Conservation (phyloP, 2,329 filamentous ascomycete genomes). For the Talaromyces sp. region DNA sequence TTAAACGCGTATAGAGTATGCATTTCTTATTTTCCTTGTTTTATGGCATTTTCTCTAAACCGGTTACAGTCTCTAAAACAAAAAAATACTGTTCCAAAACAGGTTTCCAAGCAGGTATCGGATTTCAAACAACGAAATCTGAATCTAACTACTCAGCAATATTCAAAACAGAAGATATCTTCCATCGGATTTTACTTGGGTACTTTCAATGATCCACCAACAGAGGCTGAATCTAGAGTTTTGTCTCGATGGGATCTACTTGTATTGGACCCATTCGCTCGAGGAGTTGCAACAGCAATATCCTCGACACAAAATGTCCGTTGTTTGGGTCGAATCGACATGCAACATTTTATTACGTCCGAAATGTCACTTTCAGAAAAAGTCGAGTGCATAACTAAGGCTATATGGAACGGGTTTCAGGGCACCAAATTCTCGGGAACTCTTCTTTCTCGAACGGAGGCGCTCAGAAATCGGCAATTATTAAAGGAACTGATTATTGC, state of each 20-base stretch:
- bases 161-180: conserved; percentile 19
- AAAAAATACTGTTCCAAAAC: conserved; percentile 19
- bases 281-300: conserved; percentile 31
- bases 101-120: conserved; percentile 18
- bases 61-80: conserved; percentile 18
- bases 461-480: conserved; percentile 22
- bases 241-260: conserved; percentile 41
- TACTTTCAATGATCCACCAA: conserved; percentile 27
- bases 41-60: background rate
- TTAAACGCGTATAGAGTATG: conserved; percentile 25
- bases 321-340: conserved; percentile 29
- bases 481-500: conserved; percentile 27
- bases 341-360: conserved; percentile 17
- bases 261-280: conserved; percentile 38
- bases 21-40: background rate
- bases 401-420: conserved; percentile 20
- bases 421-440: conserved; percentile 32
- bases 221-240: conserved; percentile 25
- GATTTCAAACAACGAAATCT: conserved; percentile 19
- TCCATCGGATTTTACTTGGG: conserved; percentile 43
- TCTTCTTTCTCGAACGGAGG: conserved; percentile 39
- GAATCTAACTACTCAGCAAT: conserved; percentile 14
- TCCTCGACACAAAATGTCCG: conserved; percentile 14
- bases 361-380: conserved; percentile 19
- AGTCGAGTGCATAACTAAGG: conserved; percentile 25